Percentiles rank a stretch among this genome's conserved stretches.
Conservation (phyloP, 2,329 filamentous ascomycete genomes). For the Arthrobotrys pseudoclavata region DNA sequence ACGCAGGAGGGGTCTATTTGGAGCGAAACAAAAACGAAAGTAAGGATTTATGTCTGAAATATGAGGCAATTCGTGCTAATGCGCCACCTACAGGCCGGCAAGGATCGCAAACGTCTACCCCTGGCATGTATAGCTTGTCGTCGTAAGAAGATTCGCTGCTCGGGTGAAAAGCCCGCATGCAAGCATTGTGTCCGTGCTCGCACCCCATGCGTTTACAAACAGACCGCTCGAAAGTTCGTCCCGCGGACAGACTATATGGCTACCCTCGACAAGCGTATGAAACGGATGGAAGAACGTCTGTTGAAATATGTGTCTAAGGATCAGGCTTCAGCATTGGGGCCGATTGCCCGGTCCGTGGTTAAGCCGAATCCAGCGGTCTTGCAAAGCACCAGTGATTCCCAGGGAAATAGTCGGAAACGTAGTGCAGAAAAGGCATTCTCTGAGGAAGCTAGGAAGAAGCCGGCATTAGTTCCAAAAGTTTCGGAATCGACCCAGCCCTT, state of each 20-base stretch:
- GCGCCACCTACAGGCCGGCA: slow-evolving; percentile 75
- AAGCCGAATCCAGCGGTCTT: slow-evolving; percentile 79
- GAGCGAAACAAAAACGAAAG: slow-evolving; percentile 86
- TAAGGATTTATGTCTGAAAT: slow-evolving; percentile 32
- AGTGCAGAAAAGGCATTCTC: slow-evolving; percentile 89
- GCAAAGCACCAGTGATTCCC: slow-evolving; percentile 70
- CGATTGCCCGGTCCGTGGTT: slow-evolving; percentile 83
- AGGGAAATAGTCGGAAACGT: slow-evolving; percentile 76
- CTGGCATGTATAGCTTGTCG: slow-evolving; percentile 95
- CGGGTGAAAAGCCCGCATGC: slow-evolving; percentile 96
- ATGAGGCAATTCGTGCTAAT: slow-evolving; percentile 45
- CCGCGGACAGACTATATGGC: slow-evolving; percentile 98
- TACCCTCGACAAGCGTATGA: slow-evolving; percentile 95
- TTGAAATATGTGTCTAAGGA: slow-evolving; percentile 94
- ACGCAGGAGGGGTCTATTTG: slow-evolving; percentile 75
- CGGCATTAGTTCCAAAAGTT: slow-evolving; percentile 52
- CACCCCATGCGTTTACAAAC: slow-evolving; percentile 97
- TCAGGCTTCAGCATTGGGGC: slow-evolving; percentile 77
- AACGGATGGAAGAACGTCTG: slow-evolving; percentile 97
- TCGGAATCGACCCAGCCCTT: slow-evolving; percentile 49
- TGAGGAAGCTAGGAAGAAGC: slow-evolving; percentile 65
- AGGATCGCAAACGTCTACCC: slow-evolving; percentile 92
- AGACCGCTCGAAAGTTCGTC: slow-evolving; percentile 92
- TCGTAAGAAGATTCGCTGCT: slow-evolving; percentile 97
- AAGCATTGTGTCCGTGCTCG: slow-evolving; percentile 94